Conservation (phyloP, 1,284 basidiomycete species). For the Sporisorium sorghi region DNA sequence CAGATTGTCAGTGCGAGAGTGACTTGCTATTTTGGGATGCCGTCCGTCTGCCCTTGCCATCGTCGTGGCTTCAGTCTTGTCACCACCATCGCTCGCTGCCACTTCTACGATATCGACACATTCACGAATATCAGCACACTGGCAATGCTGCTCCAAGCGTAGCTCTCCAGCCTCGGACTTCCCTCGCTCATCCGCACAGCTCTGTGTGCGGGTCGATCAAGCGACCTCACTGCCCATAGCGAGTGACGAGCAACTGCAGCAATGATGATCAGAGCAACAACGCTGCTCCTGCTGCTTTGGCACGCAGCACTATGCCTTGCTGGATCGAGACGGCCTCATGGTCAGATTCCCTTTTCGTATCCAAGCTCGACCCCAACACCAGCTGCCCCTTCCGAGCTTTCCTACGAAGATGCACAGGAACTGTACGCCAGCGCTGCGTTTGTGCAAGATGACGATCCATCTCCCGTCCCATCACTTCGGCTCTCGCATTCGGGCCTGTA, state of each 20-base stretch:
- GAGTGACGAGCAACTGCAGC: background rate
- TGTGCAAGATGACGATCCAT: conserved; percentile 43
- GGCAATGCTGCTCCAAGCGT: conserved; percentile 5
- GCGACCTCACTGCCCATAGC: background rate
- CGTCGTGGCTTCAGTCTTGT: background rate
- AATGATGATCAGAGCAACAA: conserved; percentile 15
- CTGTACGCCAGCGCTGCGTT: conserved; percentile 12
- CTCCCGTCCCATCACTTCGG: conserved; percentile 37
- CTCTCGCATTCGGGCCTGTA: conserved; percentile 55
- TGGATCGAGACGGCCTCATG: conserved; percentile 24
- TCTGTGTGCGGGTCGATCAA: background rate
- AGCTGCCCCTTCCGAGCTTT: conserved; percentile 5
- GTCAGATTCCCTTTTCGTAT: conserved; percentile 38
- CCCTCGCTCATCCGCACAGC: conserved; percentile 4
- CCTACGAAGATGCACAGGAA: conserved; percentile 6
- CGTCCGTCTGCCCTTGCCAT: background rate
- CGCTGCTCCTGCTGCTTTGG: conserved; percentile 10
- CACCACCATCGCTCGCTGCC: background rate
- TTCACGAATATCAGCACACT: background rate
- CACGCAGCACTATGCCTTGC: conserved; percentile 15
- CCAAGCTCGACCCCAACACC: conserved; percentile 14
- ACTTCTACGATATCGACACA: background rate
- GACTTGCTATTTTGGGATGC: conserved; percentile 6
- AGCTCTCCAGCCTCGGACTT: background rate
- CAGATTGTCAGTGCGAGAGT: too few relatives aligned